Percentiles rank a stretch among this genome's conserved stretches.
Evolutionary conservation across 176 grass and related monocot species (phyloP).

Genomic region (Eragrostis curvula): DNA sequence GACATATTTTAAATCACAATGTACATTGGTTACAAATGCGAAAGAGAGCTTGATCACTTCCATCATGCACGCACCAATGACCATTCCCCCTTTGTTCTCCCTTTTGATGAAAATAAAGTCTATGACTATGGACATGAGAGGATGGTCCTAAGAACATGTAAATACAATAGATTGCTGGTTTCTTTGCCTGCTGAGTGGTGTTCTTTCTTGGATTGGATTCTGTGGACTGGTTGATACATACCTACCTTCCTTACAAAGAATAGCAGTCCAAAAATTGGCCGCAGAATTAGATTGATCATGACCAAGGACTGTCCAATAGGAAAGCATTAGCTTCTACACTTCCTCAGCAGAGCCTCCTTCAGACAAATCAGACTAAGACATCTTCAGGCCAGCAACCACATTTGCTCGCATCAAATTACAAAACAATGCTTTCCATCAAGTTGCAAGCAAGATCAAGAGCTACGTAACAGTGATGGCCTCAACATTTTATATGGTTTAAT

Average conservation of each 20-base stretch:
- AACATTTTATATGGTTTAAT: too few relatives aligned
- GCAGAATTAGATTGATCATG: too few relatives aligned
- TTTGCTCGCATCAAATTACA: background rate
- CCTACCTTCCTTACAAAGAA: background rate
- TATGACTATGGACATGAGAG: background rate
- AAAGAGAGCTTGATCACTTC: background rate
- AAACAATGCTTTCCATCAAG: background rate
- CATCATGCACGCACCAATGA: background rate
- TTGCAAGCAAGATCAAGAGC: background rate
- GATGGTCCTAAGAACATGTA: constrained; percentile 13
- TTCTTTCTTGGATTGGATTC: background rate
- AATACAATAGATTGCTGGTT: background rate
- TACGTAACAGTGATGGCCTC: background rate
- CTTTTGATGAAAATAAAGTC: background rate
- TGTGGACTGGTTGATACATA: constrained; percentile 10
- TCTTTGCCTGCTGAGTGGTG: background rate
- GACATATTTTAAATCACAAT: background rate
- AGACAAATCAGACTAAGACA: background rate
- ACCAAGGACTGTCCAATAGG: too few relatives aligned
- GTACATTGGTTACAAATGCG: background rate
- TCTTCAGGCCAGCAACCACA: background rate
- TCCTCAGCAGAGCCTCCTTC: background rate
- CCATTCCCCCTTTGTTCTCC: background rate
- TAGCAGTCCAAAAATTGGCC: too few relatives aligned
- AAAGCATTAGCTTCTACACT: too few relatives aligned